These are phyloP conservation scores for Kwoniella bestiolae DNA, from an alignment of 768 basidiomycete species.

Conservation along the genomic window DNA sequence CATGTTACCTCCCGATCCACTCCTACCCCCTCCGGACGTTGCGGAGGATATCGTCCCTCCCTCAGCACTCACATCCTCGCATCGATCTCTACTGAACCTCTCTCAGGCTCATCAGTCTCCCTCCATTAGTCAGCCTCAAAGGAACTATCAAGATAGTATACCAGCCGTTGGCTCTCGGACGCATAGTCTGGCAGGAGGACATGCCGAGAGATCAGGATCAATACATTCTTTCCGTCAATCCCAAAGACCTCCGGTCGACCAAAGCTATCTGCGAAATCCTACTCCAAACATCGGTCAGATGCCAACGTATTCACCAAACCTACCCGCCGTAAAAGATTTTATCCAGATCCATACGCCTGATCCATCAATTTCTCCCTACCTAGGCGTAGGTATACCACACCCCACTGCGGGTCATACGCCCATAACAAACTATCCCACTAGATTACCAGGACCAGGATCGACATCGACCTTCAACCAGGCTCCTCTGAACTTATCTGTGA, in stretches of 20 bases:
- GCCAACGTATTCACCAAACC: constrained; percentile 14
- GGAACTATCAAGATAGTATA: neutral
- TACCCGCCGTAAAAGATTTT: constrained; percentile 28
- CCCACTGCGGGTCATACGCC: constrained; percentile 17
- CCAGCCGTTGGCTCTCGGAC: constrained; percentile 28
- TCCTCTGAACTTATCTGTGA: constrained; percentile 34
- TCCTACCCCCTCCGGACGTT: constrained; percentile 42
- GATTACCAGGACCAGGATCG: constrained; percentile 29
- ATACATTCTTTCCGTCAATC: constrained; percentile 35
- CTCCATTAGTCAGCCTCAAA: neutral
- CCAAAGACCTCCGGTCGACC: neutral
- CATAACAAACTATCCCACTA: constrained; percentile 34
- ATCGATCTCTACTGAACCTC: constrained; percentile 45
- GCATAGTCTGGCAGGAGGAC: constrained; percentile 34
- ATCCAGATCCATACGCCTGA: constrained; percentile 25
- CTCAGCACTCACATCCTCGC: constrained; percentile 38
- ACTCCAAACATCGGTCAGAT: neutral
- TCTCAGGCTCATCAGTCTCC: constrained; percentile 15
- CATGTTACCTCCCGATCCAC: constrained; percentile 38
- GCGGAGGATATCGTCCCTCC: constrained; percentile 44
- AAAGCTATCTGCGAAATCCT: neutral
- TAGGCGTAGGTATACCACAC: constrained; percentile 1
- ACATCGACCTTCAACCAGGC: constrained; percentile 38
- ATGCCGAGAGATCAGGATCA: constrained; percentile 18
- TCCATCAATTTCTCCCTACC: constrained; percentile 23